A percentile compares a stretch with the other conserved stretches of the same genome.
Evolutionary conservation across 768 basidiomycete genomes (phyloP).

Genomic region (Lactarius sp.): DNA sequence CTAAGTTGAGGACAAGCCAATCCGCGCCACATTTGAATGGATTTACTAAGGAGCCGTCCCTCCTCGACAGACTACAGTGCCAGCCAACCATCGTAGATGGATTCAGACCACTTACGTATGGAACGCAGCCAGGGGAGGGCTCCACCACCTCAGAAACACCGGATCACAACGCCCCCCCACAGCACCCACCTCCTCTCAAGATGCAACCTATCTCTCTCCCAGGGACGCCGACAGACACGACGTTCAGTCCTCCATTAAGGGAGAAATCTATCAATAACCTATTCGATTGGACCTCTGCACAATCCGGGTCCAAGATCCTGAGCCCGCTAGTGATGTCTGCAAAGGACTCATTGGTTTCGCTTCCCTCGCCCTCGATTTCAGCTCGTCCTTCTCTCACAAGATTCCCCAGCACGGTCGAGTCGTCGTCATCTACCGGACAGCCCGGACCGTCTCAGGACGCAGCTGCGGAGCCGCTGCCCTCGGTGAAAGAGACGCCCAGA

Average conservation of each 20-base stretch:
- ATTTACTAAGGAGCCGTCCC: too few relatives aligned
- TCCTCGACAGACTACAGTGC: too few relatives aligned
- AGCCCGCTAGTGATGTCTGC: too few relatives aligned
- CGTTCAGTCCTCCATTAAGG: conserved; percentile 27
- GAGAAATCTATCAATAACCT: conserved; percentile 26
- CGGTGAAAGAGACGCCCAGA: background rate
- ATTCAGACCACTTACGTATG: too few relatives aligned
- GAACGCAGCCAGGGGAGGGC: background rate
- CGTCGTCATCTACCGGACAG: background rate
- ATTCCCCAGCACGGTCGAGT: conserved; percentile 3
- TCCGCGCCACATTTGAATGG: too few relatives aligned
- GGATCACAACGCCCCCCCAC: background rate
- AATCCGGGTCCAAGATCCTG: background rate
- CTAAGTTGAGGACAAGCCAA: too few relatives aligned
- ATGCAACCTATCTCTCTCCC: conserved; percentile 26
- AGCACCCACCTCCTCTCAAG: too few relatives aligned
- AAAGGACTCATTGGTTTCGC: conserved; percentile 10
- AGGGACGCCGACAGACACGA: conserved; percentile 32
- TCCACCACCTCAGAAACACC: background rate
- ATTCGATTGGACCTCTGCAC: conserved; percentile 28
- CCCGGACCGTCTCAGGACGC: background rate
- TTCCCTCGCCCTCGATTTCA: conserved; percentile 20
- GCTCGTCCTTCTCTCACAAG: conserved; percentile 14
- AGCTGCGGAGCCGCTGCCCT: background rate
- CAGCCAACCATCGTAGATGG: too few relatives aligned